These are phyloP conservation scores for Pythium aquatile DNA, from an alignment of 352 stramenopile species.

Conservation along the genomic window DNA sequence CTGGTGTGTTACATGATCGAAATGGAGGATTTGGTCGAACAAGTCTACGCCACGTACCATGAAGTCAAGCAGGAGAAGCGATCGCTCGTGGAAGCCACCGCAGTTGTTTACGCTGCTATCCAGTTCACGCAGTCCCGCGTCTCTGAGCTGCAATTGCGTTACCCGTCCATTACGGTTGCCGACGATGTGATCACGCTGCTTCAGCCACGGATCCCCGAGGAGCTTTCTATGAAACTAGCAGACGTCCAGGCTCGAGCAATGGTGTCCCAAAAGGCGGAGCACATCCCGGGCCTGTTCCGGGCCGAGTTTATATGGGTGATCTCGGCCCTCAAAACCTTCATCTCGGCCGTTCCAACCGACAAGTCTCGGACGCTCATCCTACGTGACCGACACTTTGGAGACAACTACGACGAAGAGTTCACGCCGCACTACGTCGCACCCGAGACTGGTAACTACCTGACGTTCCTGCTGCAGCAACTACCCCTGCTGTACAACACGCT, in stretches of 20 bases:
- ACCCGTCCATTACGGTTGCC: conserved; percentile 1
- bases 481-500: conserved; percentile 14
- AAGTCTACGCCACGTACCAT: conserved; percentile 7
- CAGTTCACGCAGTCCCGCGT: conserved; percentile 3
- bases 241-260: background rate
- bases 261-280: background rate
- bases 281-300: conserved; percentile 6
- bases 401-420: conserved; percentile 15
- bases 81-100: conserved; percentile 7
- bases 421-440: conserved; percentile 4
- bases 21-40: conserved; percentile 9
- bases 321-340: conserved; percentile 3
- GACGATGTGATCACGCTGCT: conserved; percentile 8
- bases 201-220: background rate
- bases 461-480: conserved; percentile 19
- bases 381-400: conserved; percentile 9
- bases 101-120: conserved; percentile 1
- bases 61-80: conserved; percentile 10
- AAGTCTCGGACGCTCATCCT: background rate
- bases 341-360: conserved; percentile 1
- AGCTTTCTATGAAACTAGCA: background rate
- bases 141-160: conserved; percentile 1
- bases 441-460: background rate
- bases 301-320: conserved; percentile 11
- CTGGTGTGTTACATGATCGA: conserved; percentile 15